Conservation (phyloP, 1,284 basidiomycete species). For the Austropuccinia psidii region DNA sequence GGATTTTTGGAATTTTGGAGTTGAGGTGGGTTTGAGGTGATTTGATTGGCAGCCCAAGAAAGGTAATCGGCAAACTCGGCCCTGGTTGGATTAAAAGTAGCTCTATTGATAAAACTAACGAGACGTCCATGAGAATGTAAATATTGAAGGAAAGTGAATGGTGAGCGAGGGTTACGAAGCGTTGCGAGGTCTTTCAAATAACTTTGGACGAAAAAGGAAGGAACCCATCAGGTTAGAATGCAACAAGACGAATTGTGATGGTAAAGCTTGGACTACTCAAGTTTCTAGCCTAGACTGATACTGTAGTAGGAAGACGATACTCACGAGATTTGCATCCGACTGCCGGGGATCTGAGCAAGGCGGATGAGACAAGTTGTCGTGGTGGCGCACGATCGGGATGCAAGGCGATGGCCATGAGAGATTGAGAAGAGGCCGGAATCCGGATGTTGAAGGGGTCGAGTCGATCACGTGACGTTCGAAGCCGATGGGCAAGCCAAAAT, state of each 20-base stretch:
- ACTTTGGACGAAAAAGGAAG: conserved; percentile 43
- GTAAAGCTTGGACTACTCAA: too few relatives aligned
- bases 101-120: conserved; percentile 51
- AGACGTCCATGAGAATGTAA: conserved; percentile 54
- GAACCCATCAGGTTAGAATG: neutral
- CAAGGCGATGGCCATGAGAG: too few relatives aligned
- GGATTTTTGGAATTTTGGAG: conserved; percentile 51
- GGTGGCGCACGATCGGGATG: too few relatives aligned
- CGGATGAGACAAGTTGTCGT: too few relatives aligned
- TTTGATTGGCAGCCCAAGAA: conserved; percentile 52
- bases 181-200: conserved; percentile 60
- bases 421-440: too few relatives aligned
- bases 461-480: too few relatives aligned
- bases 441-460: too few relatives aligned
- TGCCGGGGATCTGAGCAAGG: conserved; percentile 50
- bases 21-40: conserved; percentile 43
- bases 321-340: conserved; percentile 55
- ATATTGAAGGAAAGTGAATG: conserved; percentile 58
- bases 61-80: conserved; percentile 57
- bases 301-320: conserved; percentile 20
- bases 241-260: neutral
- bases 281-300: too few relatives aligned
- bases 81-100: conserved; percentile 48
- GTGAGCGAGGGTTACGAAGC: conserved; percentile 55
- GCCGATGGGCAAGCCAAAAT: too few relatives aligned